Base-by-base conservation (phyloP, 306 rosid genomes). In the Heteromeles arbutifolia region DNA sequence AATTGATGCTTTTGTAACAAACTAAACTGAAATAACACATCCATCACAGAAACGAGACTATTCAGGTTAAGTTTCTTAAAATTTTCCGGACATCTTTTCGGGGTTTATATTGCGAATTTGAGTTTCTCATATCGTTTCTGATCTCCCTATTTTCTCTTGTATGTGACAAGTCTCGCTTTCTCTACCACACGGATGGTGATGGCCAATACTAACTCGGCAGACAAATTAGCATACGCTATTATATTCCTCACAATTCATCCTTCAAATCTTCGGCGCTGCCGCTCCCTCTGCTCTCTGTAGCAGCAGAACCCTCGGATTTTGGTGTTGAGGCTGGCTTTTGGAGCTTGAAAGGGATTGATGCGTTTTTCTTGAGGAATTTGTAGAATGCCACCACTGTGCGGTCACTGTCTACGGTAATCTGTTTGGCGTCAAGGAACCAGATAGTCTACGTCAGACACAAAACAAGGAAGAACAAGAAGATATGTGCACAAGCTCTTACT, bases 311-410 rank as follows among this genome's bases (percentile, higher is more conserved):
- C 77, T 68, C 82, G 0, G 87, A 9, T 77, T 85, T 85, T 19
- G 93, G 70, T 65, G 89, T 14, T 65, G 90, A 74, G 77, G 86
- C 78, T 73, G 97, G 93, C 81, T 96, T 90, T 86, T 92, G 86
- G 80, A 96, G 93, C 91, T 92, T 96, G 87, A 96, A 92, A n/a
- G 98, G 98, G 82, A 96, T 87, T 41, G 99, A 88, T 71, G 99
- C 98, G 78, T 96, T 80, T 77, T 96, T 91, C 85, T 91, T 96
- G 64, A 96, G 80, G 85, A 96, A 96, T 79, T 96, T 96, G 74
- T 96, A 96, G 21, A 96, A 86, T n/a, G 98, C 99, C 72, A 90
- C 96, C 77, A 92, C 99, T 0, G 99, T 89, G 8, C 99, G 97
- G 72, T 96, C 99, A 39, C 85, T 52, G 52, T 96, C 99, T 41